Base-by-base conservation (phyloP, 805 yeast species). In the Kregervanrija delftensis region DNA sequence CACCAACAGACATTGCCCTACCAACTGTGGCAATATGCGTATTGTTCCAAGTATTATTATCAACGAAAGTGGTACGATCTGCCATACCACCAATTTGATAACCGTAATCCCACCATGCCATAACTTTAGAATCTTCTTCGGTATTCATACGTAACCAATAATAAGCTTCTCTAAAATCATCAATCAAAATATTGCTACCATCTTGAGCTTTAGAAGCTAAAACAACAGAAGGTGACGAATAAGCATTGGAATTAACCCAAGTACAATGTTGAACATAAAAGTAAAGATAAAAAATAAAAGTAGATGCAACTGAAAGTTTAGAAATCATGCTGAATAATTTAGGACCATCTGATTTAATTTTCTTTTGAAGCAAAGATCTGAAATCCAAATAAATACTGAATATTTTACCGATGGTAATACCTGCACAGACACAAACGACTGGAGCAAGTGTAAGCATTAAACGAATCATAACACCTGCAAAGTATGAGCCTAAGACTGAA, bases 41-140 rank as follows among this genome's bases (percentile, higher is more conserved):
- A 72, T 93, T 93, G 65, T 93, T 93, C 99, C 99, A 93, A 10
- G 99, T 93, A 69, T 93, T 93, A 76, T 93, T 93, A 66, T 93
- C 99, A 35, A 95, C 99, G 55, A 93, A 74, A 5, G 99, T 93
- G 52, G 98, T 91, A 61, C 99, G 80, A 68, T 93, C 99, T 39
- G 99, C 99, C 98, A 93, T 93, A 51, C 99, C 99, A 57, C 99
- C 99, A 59, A 93, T 93, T 72, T 93, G 99, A 67, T 93, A 93
- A 44, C 99, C 99, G 61, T 95, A 95, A 72, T 95, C 99, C 99
- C 99, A 93, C 99, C 99, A 93, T 10, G 97, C 83, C 84, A 95
- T 88, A 49, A 93, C 85, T 65, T 86, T 90, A 33, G 97, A 86
- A 63, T 93, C 98, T 63, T 93, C 96, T 3, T 86, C 81, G 1